Percentiles rank a stretch among this genome's conserved stretches.
Conservation (phyloP, 2,329 filamentous ascomycete species). For the Cryphonectria naterciae region DNA sequence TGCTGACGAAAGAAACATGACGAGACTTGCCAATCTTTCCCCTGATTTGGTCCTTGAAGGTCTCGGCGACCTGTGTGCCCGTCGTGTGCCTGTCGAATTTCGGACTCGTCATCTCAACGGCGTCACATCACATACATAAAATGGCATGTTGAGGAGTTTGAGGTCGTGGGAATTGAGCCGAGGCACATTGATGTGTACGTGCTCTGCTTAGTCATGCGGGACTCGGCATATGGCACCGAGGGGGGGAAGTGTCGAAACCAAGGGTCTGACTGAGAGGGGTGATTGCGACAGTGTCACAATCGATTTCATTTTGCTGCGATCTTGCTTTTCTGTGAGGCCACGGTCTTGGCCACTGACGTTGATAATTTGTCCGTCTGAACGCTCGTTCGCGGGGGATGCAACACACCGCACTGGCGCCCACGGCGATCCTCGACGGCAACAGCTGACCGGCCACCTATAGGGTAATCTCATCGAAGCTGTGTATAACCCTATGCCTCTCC, state of each 20-base stretch:
- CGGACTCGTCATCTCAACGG: slow-evolving; percentile 15
- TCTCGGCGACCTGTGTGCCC: slow-evolving; percentile 29
- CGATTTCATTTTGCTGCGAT: background rate
- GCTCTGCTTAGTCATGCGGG: slow-evolving; percentile 20
- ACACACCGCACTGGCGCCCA: background rate
- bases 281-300: background rate
- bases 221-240: background rate
- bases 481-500: slow-evolving; percentile 36
- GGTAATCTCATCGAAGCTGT: slow-evolving; percentile 38
- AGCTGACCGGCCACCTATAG: slow-evolving; percentile 14
- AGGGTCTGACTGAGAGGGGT: background rate
- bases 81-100: slow-evolving; percentile 25
- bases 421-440: slow-evolving; percentile 5
- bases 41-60: slow-evolving; percentile 28
- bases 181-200: background rate
- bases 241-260: background rate
- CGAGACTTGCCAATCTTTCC: slow-evolving; percentile 27
- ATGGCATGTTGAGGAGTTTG: background rate
- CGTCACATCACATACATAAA: background rate
- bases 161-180: slow-evolving; percentile 10
- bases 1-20: slow-evolving; percentile 4
- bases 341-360: background rate
- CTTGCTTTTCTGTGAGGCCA: background rate
- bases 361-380: too few relatives aligned
- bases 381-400: background rate